Evolutionary conservation across 225 moss, liverwort and hornwort genomes (phyloP), one percentile per base, ranked within the genome.

Genomic region (Bryum argenteum): DNA sequence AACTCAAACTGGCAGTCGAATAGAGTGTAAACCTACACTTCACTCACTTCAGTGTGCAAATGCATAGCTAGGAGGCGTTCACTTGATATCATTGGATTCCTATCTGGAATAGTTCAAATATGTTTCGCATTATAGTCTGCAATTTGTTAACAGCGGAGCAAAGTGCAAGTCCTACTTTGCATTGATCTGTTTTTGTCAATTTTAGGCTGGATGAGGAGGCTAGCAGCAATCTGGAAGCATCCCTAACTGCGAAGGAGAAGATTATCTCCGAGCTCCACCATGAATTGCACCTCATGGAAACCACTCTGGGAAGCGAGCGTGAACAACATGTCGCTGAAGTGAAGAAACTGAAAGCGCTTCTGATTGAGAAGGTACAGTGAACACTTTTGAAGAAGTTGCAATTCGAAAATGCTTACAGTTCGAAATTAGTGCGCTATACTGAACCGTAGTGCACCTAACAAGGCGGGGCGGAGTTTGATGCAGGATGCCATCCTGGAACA

Each of bases 201-300:
- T 66, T 69, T 80, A 95, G 95, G 75, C 81, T 90, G 51, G 92
- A 95, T 58, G 89, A 75, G 81, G 92, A 95, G 85, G 90, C 92
- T 24, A 90, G 81, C 80, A 89, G 85, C 83, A 95, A 87, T 74
- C 65, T 95, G 68, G 91, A 95, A 73, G 92, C 89, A 21, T 93
- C 91, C 13, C 71, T 95, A 75, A 93, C 87, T 74, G 92, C 91
- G 0, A 95, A 95, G 74, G 95, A 95, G 82, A 95, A 93, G 59
- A 93, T 95, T 0, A 91, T 95, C 63, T 93, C 95, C 15, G 95
- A 93, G 75, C 86, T 93, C 45, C 93, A 95, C 54, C 70, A 79
- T 51, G 91, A 95, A 77, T 81, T 95, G 69, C 90, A 86, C 79
- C 84, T 85, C 62, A 38, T 93, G 74, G 95, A 95, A 77, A 82